phyloP scores from a whole-genome alignment of 306 rosid species.

The Trifolium dubium region DNA sequence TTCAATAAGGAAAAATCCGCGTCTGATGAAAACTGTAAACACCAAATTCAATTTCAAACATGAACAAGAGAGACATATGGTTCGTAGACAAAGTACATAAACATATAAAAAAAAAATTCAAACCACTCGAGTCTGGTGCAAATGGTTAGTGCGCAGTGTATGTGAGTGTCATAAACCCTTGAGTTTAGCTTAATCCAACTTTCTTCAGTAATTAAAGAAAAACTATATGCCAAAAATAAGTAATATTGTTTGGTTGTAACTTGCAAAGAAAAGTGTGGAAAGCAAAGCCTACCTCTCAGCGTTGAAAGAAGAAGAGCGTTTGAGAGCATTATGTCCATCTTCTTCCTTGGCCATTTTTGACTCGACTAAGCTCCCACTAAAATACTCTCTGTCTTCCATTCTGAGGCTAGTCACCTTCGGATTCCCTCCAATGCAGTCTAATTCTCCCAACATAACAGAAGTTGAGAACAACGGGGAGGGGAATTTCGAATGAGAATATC shows the following conservation, averaged over 20 bases:
- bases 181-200: not conserved
- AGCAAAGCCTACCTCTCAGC: conserved; percentile 73
- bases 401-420: conserved; percentile 67
- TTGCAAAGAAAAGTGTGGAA: conserved; percentile 29
- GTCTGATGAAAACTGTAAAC: not conserved
- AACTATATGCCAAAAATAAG: not conserved
- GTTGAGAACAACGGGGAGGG: conserved; percentile 73
- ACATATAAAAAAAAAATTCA: no score
- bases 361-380: conserved; percentile 86
- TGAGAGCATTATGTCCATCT: conserved; percentile 56
- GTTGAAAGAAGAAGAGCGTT: conserved; percentile 83
- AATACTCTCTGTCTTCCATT: conserved; percentile 82
- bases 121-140: not conserved
- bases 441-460: conserved; percentile 71
- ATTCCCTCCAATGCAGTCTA: conserved; percentile 69
- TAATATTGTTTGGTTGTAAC: conserved; percentile 17
- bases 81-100: no score
- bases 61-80: no score
- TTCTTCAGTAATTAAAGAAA: not conserved
- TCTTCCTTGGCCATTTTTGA: conserved; percentile 60
- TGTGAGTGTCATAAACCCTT: not conserved
- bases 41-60: conserved; percentile 32
- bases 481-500: conserved; percentile 71
- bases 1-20: not conserved
- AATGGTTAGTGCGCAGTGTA: not conserved